Evolutionary conservation across 1,284 basidiomycete genomes (phyloP), one percentile per base, ranked within the genome.

Genomic region (Tylopilus sp.): DNA sequence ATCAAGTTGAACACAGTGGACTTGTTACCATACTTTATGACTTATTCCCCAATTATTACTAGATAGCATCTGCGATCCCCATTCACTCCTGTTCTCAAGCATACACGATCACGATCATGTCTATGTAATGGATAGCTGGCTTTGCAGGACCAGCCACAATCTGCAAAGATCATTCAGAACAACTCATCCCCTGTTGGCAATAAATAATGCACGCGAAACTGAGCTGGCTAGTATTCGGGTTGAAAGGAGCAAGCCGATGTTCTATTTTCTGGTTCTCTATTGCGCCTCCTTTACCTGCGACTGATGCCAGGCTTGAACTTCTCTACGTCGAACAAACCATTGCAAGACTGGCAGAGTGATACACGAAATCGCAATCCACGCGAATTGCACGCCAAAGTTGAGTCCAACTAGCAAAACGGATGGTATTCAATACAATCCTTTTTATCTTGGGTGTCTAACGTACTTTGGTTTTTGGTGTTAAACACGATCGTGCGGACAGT

Each of bases 401-500:
- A 76, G 57, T 7, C 77, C 80, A 18, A 85, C 81, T 82, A 46
- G 34, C 45, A 54, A 52, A 21, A 37, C 15, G 31, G 35, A 42
- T 10, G 34, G 12, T 9, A 28, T 36, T 59, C 21, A 59, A 44
- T 2, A 28, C n/a, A 31, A 12, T 36, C 5, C 11, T 10, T 51
- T 45, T 33, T 41, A 4, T 30, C 6, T 31, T 14, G 29, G 21
- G 7, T n/a, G 35, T 29, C 20, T 34, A 4, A 70, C 77, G 47
- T 57, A 82, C 80, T 60, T 39, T 72, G 63, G 56, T 88, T 83
- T 60, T 78, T 81, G 2, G 84, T 86, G 48, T 77, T 69, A 60
- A 91, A 90, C 33, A 88, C 70, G 55, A 91, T 74, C 12, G 81
- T 74, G 17, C 88, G 73, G 24, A 83, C 77, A 2, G 79, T 76